Evolutionary conservation across 2,329 filamentous ascomycete species (phyloP).

Genomic region (Beauveria varroae): DNA sequence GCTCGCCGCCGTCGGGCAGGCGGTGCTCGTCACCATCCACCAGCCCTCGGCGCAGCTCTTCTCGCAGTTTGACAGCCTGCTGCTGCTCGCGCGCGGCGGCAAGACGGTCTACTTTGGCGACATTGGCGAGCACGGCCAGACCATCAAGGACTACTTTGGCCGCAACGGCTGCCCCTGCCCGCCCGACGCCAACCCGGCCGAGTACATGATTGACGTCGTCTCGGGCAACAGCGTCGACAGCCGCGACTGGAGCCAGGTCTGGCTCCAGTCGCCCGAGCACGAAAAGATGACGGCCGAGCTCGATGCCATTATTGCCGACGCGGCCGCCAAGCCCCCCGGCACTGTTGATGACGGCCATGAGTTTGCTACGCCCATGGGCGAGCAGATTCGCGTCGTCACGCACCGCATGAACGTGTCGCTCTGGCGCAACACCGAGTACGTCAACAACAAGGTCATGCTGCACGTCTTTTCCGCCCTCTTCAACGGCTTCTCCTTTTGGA

Average conservation of each 20-base stretch:
- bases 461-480: constrained; percentile 49
- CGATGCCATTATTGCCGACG: constrained; percentile 50
- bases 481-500: constrained; percentile 57
- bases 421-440: constrained; percentile 59
- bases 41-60: constrained; percentile 63
- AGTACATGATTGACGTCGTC: constrained; percentile 63
- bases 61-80: constrained; percentile 56
- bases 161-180: constrained; percentile 57
- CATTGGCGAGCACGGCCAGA: constrained; percentile 48
- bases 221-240: constrained; percentile 36
- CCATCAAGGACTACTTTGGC: constrained; percentile 57
- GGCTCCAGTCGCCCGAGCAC: constrained; percentile 57
- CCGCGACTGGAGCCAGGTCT: constrained; percentile 62
- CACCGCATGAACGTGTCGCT: constrained; percentile 54
- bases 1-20: constrained; percentile 58
- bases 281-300: constrained; percentile 52
- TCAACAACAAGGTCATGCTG: constrained; percentile 54
- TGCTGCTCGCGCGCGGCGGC: constrained; percentile 58
- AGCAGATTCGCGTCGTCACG: constrained; percentile 58
- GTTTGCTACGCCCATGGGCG: constrained; percentile 60
- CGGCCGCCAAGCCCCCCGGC: constrained; percentile 36
- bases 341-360: constrained; percentile 50
- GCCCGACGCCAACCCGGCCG: constrained; percentile 59
- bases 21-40: constrained; percentile 63
- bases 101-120: constrained; percentile 62